These are phyloP conservation scores for Fonsecaea monophora DNA, from an alignment of 2,329 filamentous ascomycete genomes.

Conservation along the genomic window DNA sequence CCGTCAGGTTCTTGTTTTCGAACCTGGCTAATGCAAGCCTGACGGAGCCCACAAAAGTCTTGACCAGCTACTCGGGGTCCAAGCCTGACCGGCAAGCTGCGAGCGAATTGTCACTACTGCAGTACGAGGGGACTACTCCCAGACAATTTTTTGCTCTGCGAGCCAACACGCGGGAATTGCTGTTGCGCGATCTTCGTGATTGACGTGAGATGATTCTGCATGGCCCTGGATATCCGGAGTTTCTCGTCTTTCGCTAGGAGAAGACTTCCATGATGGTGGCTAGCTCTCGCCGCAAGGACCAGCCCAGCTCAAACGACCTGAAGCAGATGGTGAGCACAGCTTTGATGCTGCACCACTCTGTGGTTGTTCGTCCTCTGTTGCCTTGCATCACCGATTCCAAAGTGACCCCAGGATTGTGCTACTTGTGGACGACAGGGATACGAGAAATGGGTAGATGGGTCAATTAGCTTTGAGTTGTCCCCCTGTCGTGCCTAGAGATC, in stretches of 20 bases:
- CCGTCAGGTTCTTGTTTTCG: conserved; percentile 36
- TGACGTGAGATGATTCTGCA: conserved; percentile 33
- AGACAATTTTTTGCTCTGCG: neutral
- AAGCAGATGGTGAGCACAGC: conserved; percentile 18
- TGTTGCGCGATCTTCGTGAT: conserved; percentile 25
- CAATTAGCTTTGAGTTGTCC: conserved; percentile 4
- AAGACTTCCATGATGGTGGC: conserved; percentile 7
- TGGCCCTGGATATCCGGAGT: conserved; percentile 7
- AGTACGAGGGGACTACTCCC: neutral
- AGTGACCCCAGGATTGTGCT: conserved; percentile 24
- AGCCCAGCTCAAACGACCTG: conserved; percentile 20
- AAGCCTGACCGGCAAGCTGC: conserved; percentile 23
- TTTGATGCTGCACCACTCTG: conserved; percentile 15
- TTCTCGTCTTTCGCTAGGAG: conserved; percentile 12
- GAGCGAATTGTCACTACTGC: conserved; percentile 32
- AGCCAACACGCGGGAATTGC: conserved; percentile 25
- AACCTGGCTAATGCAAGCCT: conserved; percentile 37
- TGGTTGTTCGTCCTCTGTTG: conserved; percentile 8
- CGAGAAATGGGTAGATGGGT: no score
- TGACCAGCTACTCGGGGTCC: conserved; percentile 33
- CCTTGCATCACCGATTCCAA: conserved; percentile 20
- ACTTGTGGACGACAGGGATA: conserved; percentile 25
- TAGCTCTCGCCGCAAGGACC: neutral
- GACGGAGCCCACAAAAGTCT: conserved; percentile 13
- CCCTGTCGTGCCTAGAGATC: conserved; percentile 27